Base-by-base conservation (phyloP, 2,329 filamentous ascomycete species). In the Botrytis byssoidea region DNA sequence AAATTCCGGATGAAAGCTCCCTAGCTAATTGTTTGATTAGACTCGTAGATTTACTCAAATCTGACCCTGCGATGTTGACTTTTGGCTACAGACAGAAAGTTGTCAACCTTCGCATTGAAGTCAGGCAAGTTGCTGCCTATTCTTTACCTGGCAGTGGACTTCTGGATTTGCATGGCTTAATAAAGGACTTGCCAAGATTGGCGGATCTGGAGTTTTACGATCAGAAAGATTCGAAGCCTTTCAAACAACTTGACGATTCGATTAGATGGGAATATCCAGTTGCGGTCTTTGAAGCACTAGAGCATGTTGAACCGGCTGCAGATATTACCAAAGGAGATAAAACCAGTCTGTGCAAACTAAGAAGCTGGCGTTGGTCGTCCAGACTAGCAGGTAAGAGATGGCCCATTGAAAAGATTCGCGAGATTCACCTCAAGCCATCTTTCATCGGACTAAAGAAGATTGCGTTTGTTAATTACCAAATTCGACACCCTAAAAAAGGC, bases 141-240 rank as follows among this genome's bases (percentile, higher is more conserved):
- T 86, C 85, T 70, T 86, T 86, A 79, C 85, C 84, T 20, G 84
- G 85, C 3, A 83, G 85, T 60, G 87, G 86, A 18, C 86, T 88
- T 35, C 84, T 90, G 73, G 86, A 90, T 74, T 80, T 93, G 32
- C 81, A 83, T 57, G 82, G 84, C 40, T 82, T 97, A 68, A 84
- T 97, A 32, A 84, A 85, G 59, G 85, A 88, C 64, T 86, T 94
- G 9, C 90, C 91, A 0, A 89, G 89, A 66, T 85, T 97, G 25
- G 87, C 87, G 70, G 87, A 91, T 67, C 82, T 98, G 46, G 89
- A 94, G 73, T 86, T 97, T 25, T 91, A 90, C 75, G 92, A 95
- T 77, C 87, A 87, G 18, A 85, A 88, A 67, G 93, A 97, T 78
- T 83, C 88, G 75, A 86, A 91, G 2, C 92, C 92, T 0, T 93